These are phyloP conservation scores for Lachnellula cervina DNA, from an alignment of 2,329 filamentous ascomycete species.

Conservation along the genomic window DNA sequence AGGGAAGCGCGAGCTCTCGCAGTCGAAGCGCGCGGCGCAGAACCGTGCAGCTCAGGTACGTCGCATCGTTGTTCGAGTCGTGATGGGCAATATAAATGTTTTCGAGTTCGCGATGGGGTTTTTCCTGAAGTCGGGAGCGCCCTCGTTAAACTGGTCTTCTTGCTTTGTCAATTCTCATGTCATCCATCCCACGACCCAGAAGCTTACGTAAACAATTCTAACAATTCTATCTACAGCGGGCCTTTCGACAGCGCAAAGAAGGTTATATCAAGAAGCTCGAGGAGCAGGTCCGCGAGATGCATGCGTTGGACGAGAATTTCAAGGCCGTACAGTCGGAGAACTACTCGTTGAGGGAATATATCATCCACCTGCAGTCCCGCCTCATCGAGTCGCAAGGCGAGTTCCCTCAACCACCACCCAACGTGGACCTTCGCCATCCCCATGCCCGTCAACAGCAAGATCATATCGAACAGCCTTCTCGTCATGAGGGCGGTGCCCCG, in stretches of 20 bases:
- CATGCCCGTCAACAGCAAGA: constrained; percentile 27
- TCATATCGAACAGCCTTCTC: constrained; percentile 17
- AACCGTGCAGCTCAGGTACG: constrained; percentile 94
- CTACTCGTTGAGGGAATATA: constrained; percentile 85
- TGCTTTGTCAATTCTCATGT: constrained; percentile 36
- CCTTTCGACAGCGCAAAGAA: constrained; percentile 96
- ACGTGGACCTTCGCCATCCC: constrained; percentile 64
- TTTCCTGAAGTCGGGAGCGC: constrained; percentile 5
- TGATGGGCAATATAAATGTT: neutral
- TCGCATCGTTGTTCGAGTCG: constrained; percentile 19
- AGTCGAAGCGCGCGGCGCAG: constrained; percentile 92
- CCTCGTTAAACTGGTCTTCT: constrained; percentile 25
- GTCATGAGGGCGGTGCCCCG: constrained; percentile 18
- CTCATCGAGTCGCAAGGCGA: constrained; percentile 80
- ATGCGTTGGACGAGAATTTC: constrained; percentile 68
- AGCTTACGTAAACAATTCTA: constrained; percentile 30
- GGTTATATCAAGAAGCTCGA: constrained; percentile 97
- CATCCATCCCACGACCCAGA: constrained; percentile 25
- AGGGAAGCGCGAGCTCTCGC: constrained; percentile 82
- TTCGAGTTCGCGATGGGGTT: constrained; percentile 1
- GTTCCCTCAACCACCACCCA: constrained; percentile 75
- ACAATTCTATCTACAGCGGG: constrained; percentile 57
- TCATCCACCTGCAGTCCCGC: constrained; percentile 82
- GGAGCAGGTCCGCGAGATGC: constrained; percentile 80
- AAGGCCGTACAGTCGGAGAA: constrained; percentile 85